Conservation (phyloP, 2,329 filamentous ascomycete species). For the Scedosporium dehoogii region DNA sequence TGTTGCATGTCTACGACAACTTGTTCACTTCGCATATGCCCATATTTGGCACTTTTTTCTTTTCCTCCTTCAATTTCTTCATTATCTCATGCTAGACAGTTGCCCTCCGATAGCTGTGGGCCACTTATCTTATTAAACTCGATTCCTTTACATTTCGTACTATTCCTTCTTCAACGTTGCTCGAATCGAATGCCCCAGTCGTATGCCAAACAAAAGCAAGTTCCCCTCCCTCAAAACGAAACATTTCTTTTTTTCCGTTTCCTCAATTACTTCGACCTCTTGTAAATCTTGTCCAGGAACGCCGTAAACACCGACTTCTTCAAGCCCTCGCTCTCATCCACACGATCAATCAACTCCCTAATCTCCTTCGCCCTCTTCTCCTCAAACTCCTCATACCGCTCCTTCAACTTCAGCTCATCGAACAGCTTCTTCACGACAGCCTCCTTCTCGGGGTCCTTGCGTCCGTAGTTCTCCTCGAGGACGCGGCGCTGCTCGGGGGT, state of each 20-base stretch:
- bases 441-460: slow-evolving; percentile 78
- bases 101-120: background rate
- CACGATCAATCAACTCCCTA: slow-evolving; percentile 58
- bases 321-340: slow-evolving; percentile 81
- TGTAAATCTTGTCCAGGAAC: slow-evolving; percentile 96
- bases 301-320: slow-evolving; percentile 84
- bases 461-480: slow-evolving; percentile 87
- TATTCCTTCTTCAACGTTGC: no score
- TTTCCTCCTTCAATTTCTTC: background rate
- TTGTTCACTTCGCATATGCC: no score
- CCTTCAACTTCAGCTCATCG: slow-evolving; percentile 73
- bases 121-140: background rate
- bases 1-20: no score
- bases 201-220: no score
- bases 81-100: background rate
- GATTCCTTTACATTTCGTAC: background rate
- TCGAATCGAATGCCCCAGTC: no score
- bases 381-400: slow-evolving; percentile 81
- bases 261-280: slow-evolving; percentile 72
- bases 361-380: slow-evolving; percentile 77
- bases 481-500: slow-evolving; percentile 78
- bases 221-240: no score
- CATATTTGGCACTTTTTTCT: background rate
- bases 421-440: slow-evolving; percentile 81
- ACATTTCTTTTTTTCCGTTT: background rate